Evolutionary conservation across 768 basidiomycete genomes (phyloP).

Genomic region (Serendipita sp.): DNA sequence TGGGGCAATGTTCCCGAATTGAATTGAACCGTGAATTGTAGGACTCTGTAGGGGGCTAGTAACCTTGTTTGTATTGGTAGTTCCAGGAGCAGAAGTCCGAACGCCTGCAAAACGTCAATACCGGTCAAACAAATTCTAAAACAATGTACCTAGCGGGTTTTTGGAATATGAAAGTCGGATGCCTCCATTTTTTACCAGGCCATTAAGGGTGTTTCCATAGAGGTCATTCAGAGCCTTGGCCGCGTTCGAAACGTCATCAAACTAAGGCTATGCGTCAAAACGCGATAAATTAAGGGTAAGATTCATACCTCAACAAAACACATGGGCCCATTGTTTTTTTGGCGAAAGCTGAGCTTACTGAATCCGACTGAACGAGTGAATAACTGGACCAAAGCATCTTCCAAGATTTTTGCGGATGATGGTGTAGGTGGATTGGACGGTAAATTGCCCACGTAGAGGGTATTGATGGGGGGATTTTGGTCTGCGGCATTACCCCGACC

Average conservation of each 20-base stretch:
- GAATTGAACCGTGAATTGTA: not conserved
- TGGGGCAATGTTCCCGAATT: not conserved
- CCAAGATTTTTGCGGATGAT: slow-evolving; percentile 63
- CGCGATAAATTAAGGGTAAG: not conserved
- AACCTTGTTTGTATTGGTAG: not conserved
- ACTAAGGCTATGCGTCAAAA: slow-evolving; percentile 29
- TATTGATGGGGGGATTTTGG: slow-evolving; percentile 97
- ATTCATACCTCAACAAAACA: slow-evolving; percentile 85
- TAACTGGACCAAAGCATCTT: slow-evolving; percentile 69
- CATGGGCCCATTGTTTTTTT: slow-evolving; percentile 97
- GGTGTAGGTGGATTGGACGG: slow-evolving; percentile 62
- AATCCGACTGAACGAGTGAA: slow-evolving; percentile 72
- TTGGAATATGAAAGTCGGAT: slow-evolving; percentile 96
- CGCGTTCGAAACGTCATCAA: slow-evolving; percentile 76
- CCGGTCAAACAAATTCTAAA: not conserved
- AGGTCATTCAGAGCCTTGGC: slow-evolving; percentile 77
- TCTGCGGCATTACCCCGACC: slow-evolving; percentile 34
- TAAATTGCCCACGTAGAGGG: slow-evolving; percentile 96
- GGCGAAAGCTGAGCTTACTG: slow-evolving; percentile 83
- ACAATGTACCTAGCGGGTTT: slow-evolving; percentile 68
- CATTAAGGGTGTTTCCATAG: slow-evolving; percentile 80
- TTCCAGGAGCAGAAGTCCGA: not conserved
- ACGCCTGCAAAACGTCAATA: not conserved
- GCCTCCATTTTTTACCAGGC: slow-evolving; percentile 86
- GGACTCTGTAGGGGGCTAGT: slow-evolving; percentile 1